Conservation (phyloP, 225 moss, liverwort and hornwort species). For the Polytrichum commune region DNA sequence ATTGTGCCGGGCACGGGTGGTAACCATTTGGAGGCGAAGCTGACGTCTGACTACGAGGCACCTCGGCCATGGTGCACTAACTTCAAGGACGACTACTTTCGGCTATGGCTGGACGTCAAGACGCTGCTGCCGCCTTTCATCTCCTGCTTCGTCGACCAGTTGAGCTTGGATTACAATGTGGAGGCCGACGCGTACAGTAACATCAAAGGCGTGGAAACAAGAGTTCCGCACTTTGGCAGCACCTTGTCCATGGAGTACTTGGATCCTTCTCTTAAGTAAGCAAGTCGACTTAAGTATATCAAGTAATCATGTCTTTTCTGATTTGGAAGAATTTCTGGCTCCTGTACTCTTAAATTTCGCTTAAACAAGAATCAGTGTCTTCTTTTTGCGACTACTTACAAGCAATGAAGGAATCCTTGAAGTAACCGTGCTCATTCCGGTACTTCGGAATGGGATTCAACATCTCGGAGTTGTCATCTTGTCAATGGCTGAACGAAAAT, state of each 20-base stretch:
- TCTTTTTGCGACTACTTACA: neutral
- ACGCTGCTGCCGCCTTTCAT: conserved; percentile 85
- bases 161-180: conserved; percentile 66
- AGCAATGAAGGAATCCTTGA: too few relatives aligned
- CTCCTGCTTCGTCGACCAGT: conserved; percentile 74
- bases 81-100: conserved; percentile 66
- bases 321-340: too few relatives aligned
- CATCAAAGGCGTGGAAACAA: conserved; percentile 74
- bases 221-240: conserved; percentile 77
- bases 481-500: too few relatives aligned
- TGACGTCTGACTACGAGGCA: conserved; percentile 63
- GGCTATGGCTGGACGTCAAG: conserved; percentile 84
- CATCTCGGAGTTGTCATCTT: too few relatives aligned
- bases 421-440: too few relatives aligned
- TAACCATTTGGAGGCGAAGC: conserved; percentile 78
- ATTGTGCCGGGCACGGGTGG: conserved; percentile 89
- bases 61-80: conserved; percentile 68
- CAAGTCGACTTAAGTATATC: neutral
- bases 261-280: conserved; percentile 83
- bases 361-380: too few relatives aligned
- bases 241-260: conserved; percentile 79
- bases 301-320: too few relatives aligned
- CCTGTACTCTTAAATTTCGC: too few relatives aligned
- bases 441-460: too few relatives aligned
- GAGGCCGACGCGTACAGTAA: conserved; percentile 64